A percentile compares a stretch with the other conserved stretches of the same genome.
These are phyloP conservation scores for Graphium sp. DNA, from an alignment of 2,329 filamentous ascomycete genomes.

Conservation along the genomic window DNA sequence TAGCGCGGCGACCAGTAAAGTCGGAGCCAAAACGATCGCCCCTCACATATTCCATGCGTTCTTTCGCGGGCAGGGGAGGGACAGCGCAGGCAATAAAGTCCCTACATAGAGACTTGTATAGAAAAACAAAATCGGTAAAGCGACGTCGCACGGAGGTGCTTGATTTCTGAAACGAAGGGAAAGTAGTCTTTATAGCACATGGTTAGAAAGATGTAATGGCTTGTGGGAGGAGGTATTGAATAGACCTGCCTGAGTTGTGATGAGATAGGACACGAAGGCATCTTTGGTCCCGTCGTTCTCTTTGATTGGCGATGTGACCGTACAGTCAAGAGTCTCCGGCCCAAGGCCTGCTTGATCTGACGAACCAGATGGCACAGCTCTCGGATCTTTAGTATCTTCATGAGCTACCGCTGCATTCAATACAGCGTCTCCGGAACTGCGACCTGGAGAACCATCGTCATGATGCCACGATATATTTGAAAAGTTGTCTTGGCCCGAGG, in stretches of 20 bases:
- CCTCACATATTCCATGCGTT: slow-evolving; percentile 97
- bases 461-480: slow-evolving; percentile 67
- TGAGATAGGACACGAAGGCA: slow-evolving; percentile 87
- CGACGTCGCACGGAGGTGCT: slow-evolving; percentile 69
- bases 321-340: slow-evolving; percentile 62
- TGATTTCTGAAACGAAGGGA: slow-evolving; percentile 76
- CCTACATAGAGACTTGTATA: slow-evolving; percentile 75
- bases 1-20: slow-evolving; percentile 76
- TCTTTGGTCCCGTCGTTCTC: slow-evolving; percentile 96
- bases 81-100: slow-evolving; percentile 89
- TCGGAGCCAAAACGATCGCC: slow-evolving; percentile 89
- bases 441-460: slow-evolving; percentile 27
- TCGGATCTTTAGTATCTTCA: too few species aligned
- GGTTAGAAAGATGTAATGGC: background rate
- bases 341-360: too few species aligned
- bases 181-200: slow-evolving; percentile 31
- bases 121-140: slow-evolving; percentile 95
- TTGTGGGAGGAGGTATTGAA: background rate
- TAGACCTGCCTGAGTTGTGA: slow-evolving; percentile 62
- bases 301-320: slow-evolving; percentile 70
- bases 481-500: slow-evolving; percentile 52
- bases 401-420: too few species aligned
- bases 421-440: too few species aligned
- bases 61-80: slow-evolving; percentile 90
- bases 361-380: too few species aligned